Base-by-base conservation (phyloP, 176 grass and related monocot genomes). In the Saccharum spontaneum region DNA sequence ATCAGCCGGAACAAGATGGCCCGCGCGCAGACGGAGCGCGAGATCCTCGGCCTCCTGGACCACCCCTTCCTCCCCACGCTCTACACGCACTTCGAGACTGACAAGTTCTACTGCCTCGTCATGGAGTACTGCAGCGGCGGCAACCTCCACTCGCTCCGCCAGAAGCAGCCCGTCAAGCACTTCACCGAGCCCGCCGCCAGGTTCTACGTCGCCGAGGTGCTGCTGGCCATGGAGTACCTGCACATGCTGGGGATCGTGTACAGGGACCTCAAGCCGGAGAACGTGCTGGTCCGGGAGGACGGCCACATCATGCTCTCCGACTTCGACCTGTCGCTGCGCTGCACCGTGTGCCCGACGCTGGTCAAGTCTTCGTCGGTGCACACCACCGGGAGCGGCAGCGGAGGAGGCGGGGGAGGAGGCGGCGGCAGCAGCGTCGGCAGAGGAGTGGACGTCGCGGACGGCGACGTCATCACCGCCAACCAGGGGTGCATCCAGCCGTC, bases 221-320 rank as follows among this genome's bases (percentile, higher is more conserved):
- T 88, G 18, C 87, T 84, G 0, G 87, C 87, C 1, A 71, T 88
- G 81, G 87, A 88, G 75, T 88, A 88, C 75, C 36, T 88, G 34
- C 87, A 88, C 44, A 88, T 88, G 87, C 75, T 88, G 36, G 87
- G 87, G 6, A 79, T 88, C 43, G 87, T 88, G 36, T 88, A 88
- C 87, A 66, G 87, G 44, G 87, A 88, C 67, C 46, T 88, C 67
- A 88, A 88, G 75, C 81, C 87, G 20, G 87, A 88, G 59, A 88
- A 88, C 75, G 87, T 88, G 33, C 75, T 88, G 36, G 87, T 88
- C 33, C 64, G 81, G 81, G 81, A 84, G 12, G 87, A 84, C 75
- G 91, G 91, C 18, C 91, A 93, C 78, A 90, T 93, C 52, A 93
- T 93, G 91, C 88, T 93, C 78, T 93, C 91, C 15, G 91, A 93